A percentile compares a stretch with the other conserved stretches of the same genome.
Evolutionary conservation across 163 green algal genomes (phyloP).

Genomic region (Chloroidium sp.): DNA sequence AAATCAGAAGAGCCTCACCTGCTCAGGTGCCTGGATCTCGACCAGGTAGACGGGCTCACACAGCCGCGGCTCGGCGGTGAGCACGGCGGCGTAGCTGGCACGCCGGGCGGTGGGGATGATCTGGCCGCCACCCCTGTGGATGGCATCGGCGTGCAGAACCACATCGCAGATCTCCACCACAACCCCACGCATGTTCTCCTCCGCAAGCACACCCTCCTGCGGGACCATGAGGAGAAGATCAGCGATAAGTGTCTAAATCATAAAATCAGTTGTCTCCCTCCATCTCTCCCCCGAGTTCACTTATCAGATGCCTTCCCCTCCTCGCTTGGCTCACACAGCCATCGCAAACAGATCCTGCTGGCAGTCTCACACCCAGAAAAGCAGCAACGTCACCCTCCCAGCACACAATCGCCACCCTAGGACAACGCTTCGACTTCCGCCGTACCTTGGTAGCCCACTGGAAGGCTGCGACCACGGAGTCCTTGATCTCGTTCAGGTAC

Average conservation of each 20-base stretch:
- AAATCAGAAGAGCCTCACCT: not conserved
- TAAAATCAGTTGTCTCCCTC: too few species aligned
- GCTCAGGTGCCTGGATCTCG: conserved; percentile 98
- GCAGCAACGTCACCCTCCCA: too few species aligned
- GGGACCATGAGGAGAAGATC: not conserved
- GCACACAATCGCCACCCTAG: too few species aligned
- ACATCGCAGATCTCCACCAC: conserved; percentile 93
- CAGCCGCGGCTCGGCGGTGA: conserved; percentile 84
- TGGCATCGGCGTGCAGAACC: conserved; percentile 95
- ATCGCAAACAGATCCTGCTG: too few species aligned
- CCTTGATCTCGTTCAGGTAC: conserved; percentile 99
- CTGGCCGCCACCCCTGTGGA: conserved; percentile 96
- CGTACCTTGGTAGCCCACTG: conserved; percentile 92
- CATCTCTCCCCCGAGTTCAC: too few species aligned
- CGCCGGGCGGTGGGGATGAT: conserved; percentile 95
- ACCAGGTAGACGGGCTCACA: conserved; percentile 98
- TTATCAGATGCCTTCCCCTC: too few species aligned
- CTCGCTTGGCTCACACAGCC: too few species aligned
- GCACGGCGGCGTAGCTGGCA: conserved; percentile 87
- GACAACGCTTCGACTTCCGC: too few species aligned
- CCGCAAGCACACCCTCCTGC: conserved; percentile 79
- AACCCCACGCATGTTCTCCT: conserved; percentile 99
- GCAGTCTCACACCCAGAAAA: too few species aligned
- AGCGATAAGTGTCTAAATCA: too few species aligned
- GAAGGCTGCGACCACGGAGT: conserved; percentile 91